Percentiles rank a stretch among this genome's conserved stretches.
These are phyloP conservation scores for Mortierella sp. DNA, from an alignment of 371 early-diverging fungal genomes.

Conservation along the genomic window DNA sequence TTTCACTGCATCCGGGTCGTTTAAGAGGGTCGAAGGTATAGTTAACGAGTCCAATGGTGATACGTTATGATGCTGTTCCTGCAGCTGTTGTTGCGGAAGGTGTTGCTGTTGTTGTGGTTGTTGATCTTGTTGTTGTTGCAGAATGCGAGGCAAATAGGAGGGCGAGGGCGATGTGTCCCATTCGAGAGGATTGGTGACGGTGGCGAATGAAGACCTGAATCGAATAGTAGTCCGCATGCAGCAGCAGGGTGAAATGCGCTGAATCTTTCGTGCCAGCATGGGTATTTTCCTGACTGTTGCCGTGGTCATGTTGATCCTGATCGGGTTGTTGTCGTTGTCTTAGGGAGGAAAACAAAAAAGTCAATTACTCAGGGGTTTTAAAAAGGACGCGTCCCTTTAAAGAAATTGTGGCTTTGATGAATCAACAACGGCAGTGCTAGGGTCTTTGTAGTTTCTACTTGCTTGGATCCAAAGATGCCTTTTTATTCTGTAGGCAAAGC, in stretches of 20 bases:
- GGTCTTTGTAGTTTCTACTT: too few species aligned
- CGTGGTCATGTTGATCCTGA: slow-evolving; percentile 16
- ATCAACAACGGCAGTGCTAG: background rate
- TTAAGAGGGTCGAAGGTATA: background rate
- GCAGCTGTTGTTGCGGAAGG: background rate
- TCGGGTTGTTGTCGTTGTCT: background rate
- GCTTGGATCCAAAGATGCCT: too few species aligned
- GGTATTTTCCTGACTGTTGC: slow-evolving; percentile 6
- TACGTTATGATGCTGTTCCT: background rate
- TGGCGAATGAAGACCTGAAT: slow-evolving; percentile 11
- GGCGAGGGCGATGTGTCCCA: background rate
- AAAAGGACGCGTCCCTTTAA: background rate
- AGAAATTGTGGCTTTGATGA: slow-evolving; percentile 5
- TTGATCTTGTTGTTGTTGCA: background rate
- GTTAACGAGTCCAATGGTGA: background rate
- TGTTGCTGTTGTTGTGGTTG: background rate
- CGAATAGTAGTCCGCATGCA: slow-evolving; percentile 8
- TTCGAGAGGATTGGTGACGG: slow-evolving; percentile 10
- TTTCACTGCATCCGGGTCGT: background rate
- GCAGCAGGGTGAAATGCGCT: background rate
- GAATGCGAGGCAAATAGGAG: background rate
- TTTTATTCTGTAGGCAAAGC: background rate
- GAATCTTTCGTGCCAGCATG: slow-evolving; percentile 16
- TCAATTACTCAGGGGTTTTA: background rate
- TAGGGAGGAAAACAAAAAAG: background rate